Conservation (phyloP, 768 basidiomycete species). For the Boletus insuetus region DNA sequence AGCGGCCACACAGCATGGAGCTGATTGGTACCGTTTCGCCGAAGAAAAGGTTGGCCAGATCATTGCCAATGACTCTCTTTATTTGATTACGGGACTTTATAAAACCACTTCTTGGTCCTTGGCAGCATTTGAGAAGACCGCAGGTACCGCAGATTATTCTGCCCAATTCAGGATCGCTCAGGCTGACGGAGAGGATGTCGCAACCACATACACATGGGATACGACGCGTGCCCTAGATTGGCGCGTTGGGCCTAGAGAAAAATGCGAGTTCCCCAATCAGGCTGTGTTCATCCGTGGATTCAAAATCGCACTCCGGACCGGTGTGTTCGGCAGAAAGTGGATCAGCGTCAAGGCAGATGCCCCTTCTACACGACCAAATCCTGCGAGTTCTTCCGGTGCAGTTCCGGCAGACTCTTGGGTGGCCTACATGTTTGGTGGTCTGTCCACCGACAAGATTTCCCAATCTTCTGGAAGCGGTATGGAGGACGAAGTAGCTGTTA, state of each 20-base stretch:
- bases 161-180: conserved; percentile 8
- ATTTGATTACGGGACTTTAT: conserved; percentile 21
- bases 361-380: not conserved
- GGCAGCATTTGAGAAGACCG: conserved; percentile 16
- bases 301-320: conserved; percentile 6
- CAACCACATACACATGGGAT: conserved; percentile 6
- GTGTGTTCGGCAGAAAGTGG: not conserved
- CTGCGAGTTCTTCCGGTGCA: not conserved
- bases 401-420: not conserved
- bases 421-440: not conserved
- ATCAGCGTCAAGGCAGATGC: not conserved
- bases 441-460: not conserved
- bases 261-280: conserved; percentile 11
- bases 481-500: not conserved
- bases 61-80: conserved; percentile 25
- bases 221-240: conserved; percentile 2
- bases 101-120: conserved; percentile 26
- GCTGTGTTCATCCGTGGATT: conserved; percentile 23
- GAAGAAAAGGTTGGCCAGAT: conserved; percentile 14
- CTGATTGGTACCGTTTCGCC: conserved; percentile 28
- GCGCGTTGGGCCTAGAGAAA: conserved; percentile 1
- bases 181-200: not conserved
- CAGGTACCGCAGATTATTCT: not conserved
- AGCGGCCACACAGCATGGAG: conserved; percentile 19
- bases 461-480: not conserved